Conservation (phyloP, 345 rosid species). For the Lepidium aucheri region DNA sequence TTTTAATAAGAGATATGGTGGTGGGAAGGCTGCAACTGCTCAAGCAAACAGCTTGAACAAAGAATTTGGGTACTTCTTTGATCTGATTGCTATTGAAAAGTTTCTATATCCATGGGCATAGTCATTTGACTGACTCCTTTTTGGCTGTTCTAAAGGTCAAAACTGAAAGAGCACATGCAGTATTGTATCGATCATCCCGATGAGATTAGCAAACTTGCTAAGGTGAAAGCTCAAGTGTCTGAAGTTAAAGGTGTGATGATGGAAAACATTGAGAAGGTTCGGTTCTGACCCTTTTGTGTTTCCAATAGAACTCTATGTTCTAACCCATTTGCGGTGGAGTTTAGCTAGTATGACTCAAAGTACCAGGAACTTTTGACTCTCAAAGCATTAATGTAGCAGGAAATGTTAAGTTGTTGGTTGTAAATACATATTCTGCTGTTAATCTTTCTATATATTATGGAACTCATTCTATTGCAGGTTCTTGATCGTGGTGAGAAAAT, state of each 20-base stretch:
- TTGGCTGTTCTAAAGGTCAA: conserved; percentile 40
- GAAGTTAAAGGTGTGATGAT: conserved; percentile 99
- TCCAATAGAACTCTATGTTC: neutral
- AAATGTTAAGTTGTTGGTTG: neutral
- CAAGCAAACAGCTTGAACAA: conserved; percentile 61
- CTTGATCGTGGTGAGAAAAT: conserved; percentile 89
- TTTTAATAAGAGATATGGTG: conserved; percentile 77
- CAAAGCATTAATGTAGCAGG: neutral
- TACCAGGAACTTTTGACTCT: neutral
- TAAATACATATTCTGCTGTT: neutral
- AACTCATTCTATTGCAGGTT: conserved; percentile 41
- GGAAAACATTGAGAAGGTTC: conserved; percentile 96
- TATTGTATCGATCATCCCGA: conserved; percentile 95
- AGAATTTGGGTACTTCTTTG: conserved; percentile 55
- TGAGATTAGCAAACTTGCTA: conserved; percentile 94
- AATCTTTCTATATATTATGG: neutral
- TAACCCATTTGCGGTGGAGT: neutral
- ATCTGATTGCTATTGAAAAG: neutral
- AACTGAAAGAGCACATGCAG: conserved; percentile 93
- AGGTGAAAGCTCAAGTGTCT: conserved; percentile 94
- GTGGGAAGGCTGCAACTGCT: conserved; percentile 86
- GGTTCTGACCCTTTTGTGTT: neutral
- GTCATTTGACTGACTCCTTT: conserved; percentile 1
- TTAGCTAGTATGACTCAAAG: neutral
- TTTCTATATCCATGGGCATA: neutral